Base-by-base conservation (phyloP, 768 basidiomycete species). In the Cystobasidium tubakii region DNA sequence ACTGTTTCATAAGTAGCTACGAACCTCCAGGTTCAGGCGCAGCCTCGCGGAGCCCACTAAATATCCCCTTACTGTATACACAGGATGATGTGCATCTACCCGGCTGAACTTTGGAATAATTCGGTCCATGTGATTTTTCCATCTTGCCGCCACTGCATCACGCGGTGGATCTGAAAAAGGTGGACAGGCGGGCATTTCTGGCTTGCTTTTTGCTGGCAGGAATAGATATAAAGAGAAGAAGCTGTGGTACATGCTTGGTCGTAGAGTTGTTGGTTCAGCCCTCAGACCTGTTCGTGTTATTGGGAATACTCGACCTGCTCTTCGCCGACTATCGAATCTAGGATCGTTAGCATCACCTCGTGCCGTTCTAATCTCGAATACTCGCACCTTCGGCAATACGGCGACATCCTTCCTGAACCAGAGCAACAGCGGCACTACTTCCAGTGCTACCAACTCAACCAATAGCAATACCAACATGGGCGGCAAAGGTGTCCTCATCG, bases 401-500 rank as follows among this genome's bases (percentile, higher is more conserved):
- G 17, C 57, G 25, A 29, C 57, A 60, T 54, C 33, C 2, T 60
- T 34, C 33, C 57, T n/a, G 27, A 19, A n/a, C 21, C 4, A 54
- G 7, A 54, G 27, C 53, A 54, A 54, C 7, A n/a, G 10, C 7
- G 21, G 53, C 36, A 53, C 10, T 29, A 46, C 66, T 67, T 23
- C 39, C n/a, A 43, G 4, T 65, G 21, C 12, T n/a, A 29, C 62
- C 62, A 31, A 27, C 34, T 31, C 62, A 34, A 44, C 1, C 43
- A 65, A 6, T 2, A 17, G 17, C 42, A 27, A 21, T 17, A 53
- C 4, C 42, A 67, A 46, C 50, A 71, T 71, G 69, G 27, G 50
- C 57, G 57, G 57, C 7, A 55, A 44, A 62, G 69, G 69, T 21
- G 50, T 71, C 55, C 7, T 71, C 50, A 25, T 71, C 53, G 69